These are phyloP conservation scores for Irpex sp. DNA, from an alignment of 1,284 basidiomycete genomes.

Conservation along the genomic window DNA sequence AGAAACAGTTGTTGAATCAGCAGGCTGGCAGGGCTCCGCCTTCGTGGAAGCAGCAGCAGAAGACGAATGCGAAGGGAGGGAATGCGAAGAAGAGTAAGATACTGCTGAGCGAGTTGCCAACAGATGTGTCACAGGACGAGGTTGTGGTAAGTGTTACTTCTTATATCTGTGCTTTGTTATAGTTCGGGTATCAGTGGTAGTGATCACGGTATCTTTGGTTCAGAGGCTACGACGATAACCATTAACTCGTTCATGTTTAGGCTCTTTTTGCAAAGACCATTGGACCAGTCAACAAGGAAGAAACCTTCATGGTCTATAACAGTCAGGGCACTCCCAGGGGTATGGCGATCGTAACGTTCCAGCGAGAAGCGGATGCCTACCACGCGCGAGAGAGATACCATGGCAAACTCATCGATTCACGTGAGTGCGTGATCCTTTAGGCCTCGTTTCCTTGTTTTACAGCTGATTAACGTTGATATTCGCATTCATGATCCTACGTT, in stretches of 20 bases:
- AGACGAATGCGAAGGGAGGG: conserved; percentile 28
- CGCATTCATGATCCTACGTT: neutral
- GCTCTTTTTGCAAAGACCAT: conserved; percentile 72
- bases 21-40: conserved; percentile 47
- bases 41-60: conserved; percentile 47
- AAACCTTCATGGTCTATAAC: conserved; percentile 64
- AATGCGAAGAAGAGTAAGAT: conserved; percentile 54
- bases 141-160: conserved; percentile 49
- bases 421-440: conserved; percentile 39
- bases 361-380: conserved; percentile 54
- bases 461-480: neutral
- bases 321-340: conserved; percentile 68
- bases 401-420: conserved; percentile 70
- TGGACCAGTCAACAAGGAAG: conserved; percentile 57
- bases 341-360: conserved; percentile 69
- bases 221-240: neutral
- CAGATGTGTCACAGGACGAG: conserved; percentile 65
- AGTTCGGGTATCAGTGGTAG: neutral
- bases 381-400: conserved; percentile 63
- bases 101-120: conserved; percentile 62
- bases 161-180: neutral
- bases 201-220: neutral
- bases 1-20: conserved; percentile 51
- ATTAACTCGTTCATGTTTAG: conserved; percentile 31
- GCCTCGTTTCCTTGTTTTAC: neutral